Evolutionary conservation across 768 basidiomycete species (phyloP).

Genomic region (Daedalea quercina): DNA sequence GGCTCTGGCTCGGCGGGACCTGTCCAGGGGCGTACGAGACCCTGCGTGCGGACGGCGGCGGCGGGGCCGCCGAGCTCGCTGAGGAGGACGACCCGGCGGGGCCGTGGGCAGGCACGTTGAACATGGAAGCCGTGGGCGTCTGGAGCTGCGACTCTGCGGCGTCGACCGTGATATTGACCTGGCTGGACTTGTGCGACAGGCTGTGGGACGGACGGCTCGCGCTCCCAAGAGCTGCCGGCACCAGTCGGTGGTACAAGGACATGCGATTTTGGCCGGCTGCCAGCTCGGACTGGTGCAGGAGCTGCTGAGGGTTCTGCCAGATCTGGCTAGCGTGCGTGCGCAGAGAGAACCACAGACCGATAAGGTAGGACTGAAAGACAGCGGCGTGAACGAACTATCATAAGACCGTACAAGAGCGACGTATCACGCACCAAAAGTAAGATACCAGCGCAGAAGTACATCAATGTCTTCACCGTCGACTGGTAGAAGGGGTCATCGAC

Average conservation of each 20-base stretch:
- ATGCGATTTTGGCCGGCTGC: constrained; percentile 37
- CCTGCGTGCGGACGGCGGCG: constrained; percentile 15
- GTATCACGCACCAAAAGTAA: constrained; percentile 71
- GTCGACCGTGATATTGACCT: constrained; percentile 25
- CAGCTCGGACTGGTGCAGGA: constrained; percentile 63
- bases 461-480: constrained; percentile 87
- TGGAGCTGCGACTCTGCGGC: constrained; percentile 31
- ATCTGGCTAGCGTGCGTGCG: constrained; percentile 97
- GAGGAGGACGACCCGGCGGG: constrained; percentile 19
- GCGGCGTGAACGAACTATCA: not conserved
- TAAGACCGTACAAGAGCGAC: too few relatives aligned
- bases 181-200: constrained; percentile 43
- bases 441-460: constrained; percentile 93
- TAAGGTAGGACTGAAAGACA: constrained; percentile 75
- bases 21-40: constrained; percentile 47
- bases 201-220: constrained; percentile 14
- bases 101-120: constrained; percentile 1
- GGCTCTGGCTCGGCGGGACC: constrained; percentile 27
- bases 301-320: constrained; percentile 94
- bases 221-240: constrained; percentile 23
- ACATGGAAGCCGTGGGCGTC: constrained; percentile 22
- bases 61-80: constrained; percentile 17
- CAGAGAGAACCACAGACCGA: constrained; percentile 98
- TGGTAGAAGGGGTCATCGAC: constrained; percentile 95
- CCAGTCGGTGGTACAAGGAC: constrained; percentile 58